Conservation (phyloP, 495 filamentous ascomycete species). For the Melanomma pulvis-pyrius region DNA sequence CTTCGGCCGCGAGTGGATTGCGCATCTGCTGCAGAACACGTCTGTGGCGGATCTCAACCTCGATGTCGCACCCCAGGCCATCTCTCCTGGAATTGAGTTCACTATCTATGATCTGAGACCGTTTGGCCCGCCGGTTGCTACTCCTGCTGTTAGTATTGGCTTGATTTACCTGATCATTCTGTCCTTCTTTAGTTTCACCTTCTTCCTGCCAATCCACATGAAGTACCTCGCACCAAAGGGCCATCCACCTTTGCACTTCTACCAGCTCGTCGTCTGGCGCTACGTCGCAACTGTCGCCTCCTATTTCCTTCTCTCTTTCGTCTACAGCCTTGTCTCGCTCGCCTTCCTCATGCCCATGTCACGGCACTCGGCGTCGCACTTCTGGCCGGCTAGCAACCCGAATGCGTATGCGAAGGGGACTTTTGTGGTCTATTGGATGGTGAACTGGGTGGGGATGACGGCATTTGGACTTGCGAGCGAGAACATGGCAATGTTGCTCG, state of each 20-base stretch:
- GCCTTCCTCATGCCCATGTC: constrained; percentile 62
- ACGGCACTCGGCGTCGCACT: constrained; percentile 48
- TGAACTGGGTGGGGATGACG: constrained; percentile 72
- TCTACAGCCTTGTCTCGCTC: constrained; percentile 52
- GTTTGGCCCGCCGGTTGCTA: constrained; percentile 59
- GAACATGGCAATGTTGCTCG: constrained; percentile 72
- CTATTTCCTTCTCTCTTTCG: constrained; percentile 69
- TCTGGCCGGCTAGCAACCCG: constrained; percentile 45
- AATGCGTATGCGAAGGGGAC: constrained; percentile 61
- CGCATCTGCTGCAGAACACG: constrained; percentile 22
- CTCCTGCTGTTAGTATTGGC: constrained; percentile 65
- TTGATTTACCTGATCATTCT: constrained; percentile 76
- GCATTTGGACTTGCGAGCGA: constrained; percentile 70
- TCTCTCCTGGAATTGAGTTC: constrained; percentile 67
- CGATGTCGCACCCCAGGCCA: constrained; percentile 56
- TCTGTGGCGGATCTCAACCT: constrained; percentile 44
- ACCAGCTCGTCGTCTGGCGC: constrained; percentile 65
- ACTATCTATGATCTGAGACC: constrained; percentile 63
- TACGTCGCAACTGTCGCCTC: constrained; percentile 60
- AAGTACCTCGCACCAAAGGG: constrained; percentile 54
- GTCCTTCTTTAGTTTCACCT: constrained; percentile 71
- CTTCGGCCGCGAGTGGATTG: constrained; percentile 27
- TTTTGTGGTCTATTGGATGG: constrained; percentile 74
- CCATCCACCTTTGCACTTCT: constrained; percentile 62
- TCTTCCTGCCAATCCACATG: constrained; percentile 69